A percentile compares a stretch with the other conserved stretches of the same genome.
Evolutionary conservation across 345 rosid genomes (phyloP).

Genomic region (Cardamine resedifolia): DNA sequence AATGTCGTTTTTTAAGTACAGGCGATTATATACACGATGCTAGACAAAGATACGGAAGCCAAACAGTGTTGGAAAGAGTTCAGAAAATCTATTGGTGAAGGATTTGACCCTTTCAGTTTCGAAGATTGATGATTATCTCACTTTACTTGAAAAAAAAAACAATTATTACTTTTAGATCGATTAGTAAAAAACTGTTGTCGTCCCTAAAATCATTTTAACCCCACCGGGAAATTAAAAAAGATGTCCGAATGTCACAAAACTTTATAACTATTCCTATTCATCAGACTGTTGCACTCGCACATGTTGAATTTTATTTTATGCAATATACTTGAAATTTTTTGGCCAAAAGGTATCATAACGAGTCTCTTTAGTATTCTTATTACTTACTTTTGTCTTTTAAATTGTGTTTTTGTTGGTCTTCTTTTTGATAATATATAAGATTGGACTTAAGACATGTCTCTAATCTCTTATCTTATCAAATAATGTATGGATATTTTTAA

Average conservation of each 20-base stretch:
- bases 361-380: neutral
- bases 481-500: too few relatives aligned
- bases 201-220: neutral
- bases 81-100: conserved; percentile 42
- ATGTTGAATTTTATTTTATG: neutral
- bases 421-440: too few relatives aligned
- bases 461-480: too few relatives aligned
- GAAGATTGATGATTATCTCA: conserved; percentile 17
- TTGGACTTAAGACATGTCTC: too few relatives aligned
- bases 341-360: neutral
- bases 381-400: neutral
- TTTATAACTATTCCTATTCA: neutral
- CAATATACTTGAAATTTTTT: neutral
- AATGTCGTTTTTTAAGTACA: conserved; percentile 7
- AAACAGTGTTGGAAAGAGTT: conserved; percentile 44
- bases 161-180: conserved; percentile 2
- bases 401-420: neutral
- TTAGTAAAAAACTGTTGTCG: neutral
- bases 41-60: conserved; percentile 40
- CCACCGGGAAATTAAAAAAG: neutral
- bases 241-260: neutral
- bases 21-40: conserved; percentile 43
- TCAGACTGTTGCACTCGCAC: neutral
- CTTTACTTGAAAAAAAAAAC: neutral
- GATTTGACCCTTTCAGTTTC: conserved; percentile 38